Percentiles rank a stretch among this genome's conserved stretches.
Evolutionary conservation across 2,329 filamentous ascomycete genomes (phyloP).

Genomic region (Alternaria alternata): DNA sequence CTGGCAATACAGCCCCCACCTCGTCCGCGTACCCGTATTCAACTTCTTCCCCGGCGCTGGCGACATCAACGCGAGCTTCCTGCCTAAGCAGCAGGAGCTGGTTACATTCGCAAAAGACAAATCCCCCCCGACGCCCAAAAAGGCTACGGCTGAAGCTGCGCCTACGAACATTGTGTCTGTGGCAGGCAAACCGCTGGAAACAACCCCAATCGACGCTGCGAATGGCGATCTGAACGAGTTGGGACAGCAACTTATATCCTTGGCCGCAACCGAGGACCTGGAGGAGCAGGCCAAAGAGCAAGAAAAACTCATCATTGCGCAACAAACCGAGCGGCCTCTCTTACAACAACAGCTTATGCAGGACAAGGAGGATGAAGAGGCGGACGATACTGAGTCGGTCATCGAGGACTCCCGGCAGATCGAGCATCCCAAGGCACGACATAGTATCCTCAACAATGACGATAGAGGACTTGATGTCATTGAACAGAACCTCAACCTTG

Average conservation of each 20-base stretch:
- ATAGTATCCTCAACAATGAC: slow-evolving; percentile 86
- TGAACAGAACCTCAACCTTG: slow-evolving; percentile 74
- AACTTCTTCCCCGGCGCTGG: slow-evolving; percentile 98
- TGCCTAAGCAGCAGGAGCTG: slow-evolving; percentile 73
- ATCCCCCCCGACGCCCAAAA: slow-evolving; percentile 24
- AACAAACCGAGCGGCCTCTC: slow-evolving; percentile 86
- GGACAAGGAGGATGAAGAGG: slow-evolving; percentile 80
- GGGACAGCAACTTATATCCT: slow-evolving; percentile 78
- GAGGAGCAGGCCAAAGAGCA: slow-evolving; percentile 84
- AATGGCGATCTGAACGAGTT: slow-evolving; percentile 65
- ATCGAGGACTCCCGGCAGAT: slow-evolving; percentile 41
- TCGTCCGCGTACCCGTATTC: slow-evolving; percentile 94
- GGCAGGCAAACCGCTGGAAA: slow-evolving; percentile 33
- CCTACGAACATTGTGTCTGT: slow-evolving; percentile 25
- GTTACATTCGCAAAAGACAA: slow-evolving; percentile 37
- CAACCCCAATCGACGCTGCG: slow-evolving; percentile 23
- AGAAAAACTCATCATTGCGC: slow-evolving; percentile 84
- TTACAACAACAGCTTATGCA: slow-evolving; percentile 92
- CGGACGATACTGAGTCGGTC: slow-evolving; percentile 58
- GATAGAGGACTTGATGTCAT: slow-evolving; percentile 83
- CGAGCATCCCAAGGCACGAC: slow-evolving; percentile 60
- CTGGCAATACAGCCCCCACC: slow-evolving; percentile 90
- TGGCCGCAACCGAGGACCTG: slow-evolving; percentile 76
- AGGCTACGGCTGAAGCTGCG: slow-evolving; percentile 24
- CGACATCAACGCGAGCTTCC: slow-evolving; percentile 97